phyloP scores from a whole-genome alignment of 352 stramenopile species.

The Peronospora belbahrii region DNA sequence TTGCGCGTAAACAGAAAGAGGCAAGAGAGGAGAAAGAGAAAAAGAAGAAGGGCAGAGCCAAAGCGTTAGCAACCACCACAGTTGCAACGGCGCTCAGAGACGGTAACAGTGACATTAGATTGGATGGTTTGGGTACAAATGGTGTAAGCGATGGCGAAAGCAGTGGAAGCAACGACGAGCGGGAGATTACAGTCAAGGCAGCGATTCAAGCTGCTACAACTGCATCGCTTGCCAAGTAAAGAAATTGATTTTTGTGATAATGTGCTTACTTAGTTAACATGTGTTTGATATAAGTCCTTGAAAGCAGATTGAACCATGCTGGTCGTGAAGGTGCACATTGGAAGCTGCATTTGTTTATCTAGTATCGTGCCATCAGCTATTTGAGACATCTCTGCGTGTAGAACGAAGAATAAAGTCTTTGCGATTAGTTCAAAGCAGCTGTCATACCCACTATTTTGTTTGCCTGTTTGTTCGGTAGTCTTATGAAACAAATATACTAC shows the following conservation, averaged over 20 bases:
- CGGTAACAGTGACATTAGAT: conserved; percentile 18
- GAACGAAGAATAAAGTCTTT: no score
- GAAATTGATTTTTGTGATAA: conserved; percentile 2
- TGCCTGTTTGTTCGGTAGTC: no score
- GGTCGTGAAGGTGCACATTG: no score
- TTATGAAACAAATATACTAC: no score
- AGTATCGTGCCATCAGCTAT: no score
- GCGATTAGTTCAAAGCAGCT: no score
- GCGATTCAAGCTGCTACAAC: conserved; percentile 59
- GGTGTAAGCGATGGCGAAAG: conserved; percentile 23
- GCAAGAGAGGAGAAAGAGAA: conserved; percentile 19
- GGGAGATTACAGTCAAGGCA: conserved; percentile 47
- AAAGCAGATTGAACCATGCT: no score
- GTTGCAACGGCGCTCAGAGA: conserved; percentile 7
- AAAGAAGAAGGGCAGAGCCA: conserved; percentile 16
- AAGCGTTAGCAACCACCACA: conserved; percentile 10
- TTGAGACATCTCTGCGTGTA: no score
- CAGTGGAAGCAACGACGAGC: conserved; percentile 26
- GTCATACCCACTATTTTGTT: no score
- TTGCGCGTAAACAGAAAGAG: conserved; percentile 28
- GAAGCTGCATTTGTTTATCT: no score
- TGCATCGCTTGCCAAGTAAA: conserved; percentile 16
- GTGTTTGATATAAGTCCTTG: no score
- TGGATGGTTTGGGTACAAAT: conserved; percentile 10
- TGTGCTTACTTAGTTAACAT: no score